Conservation (phyloP, 176 grass and related monocot genomes). For the Raddia distichophylla region DNA sequence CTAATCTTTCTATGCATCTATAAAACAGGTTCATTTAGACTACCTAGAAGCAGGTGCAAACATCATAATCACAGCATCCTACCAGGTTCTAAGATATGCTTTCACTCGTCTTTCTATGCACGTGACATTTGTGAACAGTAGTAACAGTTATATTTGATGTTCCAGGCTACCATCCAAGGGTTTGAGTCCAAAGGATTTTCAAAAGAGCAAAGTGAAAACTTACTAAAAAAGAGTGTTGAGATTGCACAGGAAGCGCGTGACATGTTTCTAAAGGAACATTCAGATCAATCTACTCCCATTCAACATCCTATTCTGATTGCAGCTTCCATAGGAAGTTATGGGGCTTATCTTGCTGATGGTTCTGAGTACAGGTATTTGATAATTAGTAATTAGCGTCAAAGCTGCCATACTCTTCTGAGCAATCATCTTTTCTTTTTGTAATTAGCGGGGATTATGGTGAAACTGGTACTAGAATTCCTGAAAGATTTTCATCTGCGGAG, state of each 20-base stretch:
- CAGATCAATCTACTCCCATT: constrained; percentile 30
- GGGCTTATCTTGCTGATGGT: constrained; percentile 96
- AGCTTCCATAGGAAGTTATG: constrained; percentile 95
- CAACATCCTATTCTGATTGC: constrained; percentile 72
- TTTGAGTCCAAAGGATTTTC: constrained; percentile 81
- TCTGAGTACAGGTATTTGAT: constrained; percentile 88
- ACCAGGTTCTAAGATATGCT: constrained; percentile 64
- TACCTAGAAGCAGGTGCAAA: constrained; percentile 90
- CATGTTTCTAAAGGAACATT: constrained; percentile 58
- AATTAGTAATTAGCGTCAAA: neutral
- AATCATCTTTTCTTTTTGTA: constrained; percentile 39
- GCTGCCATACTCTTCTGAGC: neutral
- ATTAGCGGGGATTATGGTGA: constrained; percentile 84
- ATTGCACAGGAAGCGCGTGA: constrained; percentile 82
- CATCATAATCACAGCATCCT: constrained; percentile 87
- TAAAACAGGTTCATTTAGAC: constrained; percentile 88
- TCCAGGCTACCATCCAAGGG: constrained; percentile 90
- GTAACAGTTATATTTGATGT: constrained; percentile 19
- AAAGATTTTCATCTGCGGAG: constrained; percentile 91
- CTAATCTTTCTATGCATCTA: constrained; percentile 22
- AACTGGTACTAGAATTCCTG: constrained; percentile 56
- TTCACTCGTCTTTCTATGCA: constrained; percentile 3
- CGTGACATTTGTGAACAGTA: neutral
- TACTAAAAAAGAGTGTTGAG: constrained; percentile 75
- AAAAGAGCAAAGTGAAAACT: constrained; percentile 63